A percentile compares a stretch with the other conserved stretches of the same genome.
Conservation (phyloP, 495 filamentous ascomycete species). For the Neurospora sp. region DNA sequence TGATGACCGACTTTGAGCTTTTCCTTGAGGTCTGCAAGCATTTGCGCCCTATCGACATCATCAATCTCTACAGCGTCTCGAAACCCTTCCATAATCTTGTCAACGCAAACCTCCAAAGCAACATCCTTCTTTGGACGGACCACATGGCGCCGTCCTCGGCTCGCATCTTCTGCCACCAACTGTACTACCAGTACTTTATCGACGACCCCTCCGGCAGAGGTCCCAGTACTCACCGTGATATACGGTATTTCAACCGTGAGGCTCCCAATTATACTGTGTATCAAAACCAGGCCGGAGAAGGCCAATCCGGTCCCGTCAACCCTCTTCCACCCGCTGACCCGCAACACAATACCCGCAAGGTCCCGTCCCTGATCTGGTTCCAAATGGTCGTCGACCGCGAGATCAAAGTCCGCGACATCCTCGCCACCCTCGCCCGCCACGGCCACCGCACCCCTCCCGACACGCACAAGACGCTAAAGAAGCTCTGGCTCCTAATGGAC, state of each 20-base stretch:
- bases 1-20: constrained; percentile 40
- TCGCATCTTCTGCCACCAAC: constrained; percentile 38
- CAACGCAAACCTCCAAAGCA: constrained; percentile 33
- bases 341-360: constrained; percentile 9
- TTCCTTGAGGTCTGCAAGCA: constrained; percentile 38
- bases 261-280: not conserved
- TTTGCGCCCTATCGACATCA: constrained; percentile 38
- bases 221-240: constrained; percentile 8
- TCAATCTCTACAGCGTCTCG: constrained; percentile 48
- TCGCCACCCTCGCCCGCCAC: constrained; percentile 37
- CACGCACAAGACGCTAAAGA: constrained; percentile 37
- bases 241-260: constrained; percentile 2
- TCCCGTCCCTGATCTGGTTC: constrained; percentile 22
- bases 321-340: not conserved
- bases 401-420: constrained; percentile 37
- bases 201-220: constrained; percentile 31
- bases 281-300: not conserved
- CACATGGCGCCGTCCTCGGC: constrained; percentile 34
- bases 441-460: constrained; percentile 42
- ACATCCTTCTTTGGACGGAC: constrained; percentile 15
- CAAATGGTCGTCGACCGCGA: constrained; percentile 20
- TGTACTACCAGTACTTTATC: constrained; percentile 43
- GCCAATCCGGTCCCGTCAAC: constrained; percentile 1
- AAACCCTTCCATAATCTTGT: constrained; percentile 44
- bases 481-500: constrained; percentile 61